These are phyloP conservation scores for Obelidium mucronatum DNA, from an alignment of 192 early-diverging fungal genomes.

Conservation along the genomic window DNA sequence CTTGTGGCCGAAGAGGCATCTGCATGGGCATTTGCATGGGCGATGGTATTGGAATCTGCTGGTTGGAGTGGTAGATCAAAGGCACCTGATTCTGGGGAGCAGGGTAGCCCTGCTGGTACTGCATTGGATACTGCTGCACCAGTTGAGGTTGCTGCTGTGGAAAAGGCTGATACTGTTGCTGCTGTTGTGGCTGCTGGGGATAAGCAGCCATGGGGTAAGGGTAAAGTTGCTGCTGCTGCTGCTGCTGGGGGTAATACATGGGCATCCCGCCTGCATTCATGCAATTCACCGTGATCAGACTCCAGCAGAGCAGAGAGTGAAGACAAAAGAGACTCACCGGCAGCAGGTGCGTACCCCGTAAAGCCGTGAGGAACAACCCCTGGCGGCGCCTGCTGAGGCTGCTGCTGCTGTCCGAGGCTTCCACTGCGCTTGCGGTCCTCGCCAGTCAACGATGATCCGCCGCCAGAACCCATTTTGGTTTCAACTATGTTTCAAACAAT, in stretches of 20 bases:
- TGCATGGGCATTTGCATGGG: constrained; percentile 8
- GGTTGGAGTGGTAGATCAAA: not conserved
- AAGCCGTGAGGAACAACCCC: no score
- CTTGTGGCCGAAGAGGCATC: not conserved
- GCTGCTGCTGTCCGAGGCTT: not conserved
- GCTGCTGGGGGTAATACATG: not conserved
- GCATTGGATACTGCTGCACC: not conserved
- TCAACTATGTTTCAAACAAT: not conserved
- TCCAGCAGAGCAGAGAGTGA: no score
- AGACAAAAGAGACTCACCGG: no score
- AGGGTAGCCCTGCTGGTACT: not conserved
- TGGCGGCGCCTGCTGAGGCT: not conserved
- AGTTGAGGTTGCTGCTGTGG: not conserved
- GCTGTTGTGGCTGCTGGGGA: not conserved
- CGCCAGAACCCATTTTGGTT: not conserved
- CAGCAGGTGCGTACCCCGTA: no score
- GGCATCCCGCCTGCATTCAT: not conserved
- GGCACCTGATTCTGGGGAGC: constrained; percentile 11
- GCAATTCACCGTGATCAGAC: not conserved
- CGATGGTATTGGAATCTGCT: not conserved
- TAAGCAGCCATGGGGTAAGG: not conserved
- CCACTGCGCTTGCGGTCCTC: not conserved
- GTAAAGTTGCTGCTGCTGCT: not conserved
- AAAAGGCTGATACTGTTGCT: not conserved
- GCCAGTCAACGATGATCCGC: not conserved